phyloP scores from a whole-genome alignment of 768 basidiomycete species.

The Leccinum olivaceopallidum region DNA sequence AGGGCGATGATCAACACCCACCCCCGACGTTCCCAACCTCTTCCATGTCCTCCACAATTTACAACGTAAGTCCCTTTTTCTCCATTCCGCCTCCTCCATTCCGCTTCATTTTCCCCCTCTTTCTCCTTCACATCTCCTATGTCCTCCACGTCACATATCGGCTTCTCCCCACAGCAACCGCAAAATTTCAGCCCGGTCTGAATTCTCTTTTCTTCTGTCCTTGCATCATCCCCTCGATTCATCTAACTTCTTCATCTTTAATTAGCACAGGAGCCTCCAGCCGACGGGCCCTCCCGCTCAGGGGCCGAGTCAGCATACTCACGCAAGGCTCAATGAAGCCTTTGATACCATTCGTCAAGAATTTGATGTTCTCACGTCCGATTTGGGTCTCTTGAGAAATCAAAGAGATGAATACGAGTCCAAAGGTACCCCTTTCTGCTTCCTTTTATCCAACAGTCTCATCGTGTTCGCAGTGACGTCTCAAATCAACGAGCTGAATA shows the following conservation, averaged over 20 bases:
- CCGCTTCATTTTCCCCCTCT: not conserved
- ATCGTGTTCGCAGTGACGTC: slow-evolving; percentile 51
- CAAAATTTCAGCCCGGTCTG: slow-evolving; percentile 28
- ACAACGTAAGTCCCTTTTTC: slow-evolving; percentile 34
- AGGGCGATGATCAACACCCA: slow-evolving; percentile 42
- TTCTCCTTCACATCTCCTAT: not conserved
- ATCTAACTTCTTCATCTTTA: slow-evolving; percentile 19
- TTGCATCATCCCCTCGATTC: not conserved
- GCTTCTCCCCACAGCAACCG: slow-evolving; percentile 3
- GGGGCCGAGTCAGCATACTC: slow-evolving; percentile 41
- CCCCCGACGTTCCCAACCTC: slow-evolving; percentile 38
- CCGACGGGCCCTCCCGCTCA: slow-evolving; percentile 48
- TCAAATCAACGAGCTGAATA: slow-evolving; percentile 89
- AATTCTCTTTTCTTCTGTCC: slow-evolving; percentile 2
- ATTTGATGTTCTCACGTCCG: slow-evolving; percentile 73
- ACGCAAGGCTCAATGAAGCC: slow-evolving; percentile 65
- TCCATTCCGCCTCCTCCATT: not conserved
- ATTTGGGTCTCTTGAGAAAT: slow-evolving; percentile 63
- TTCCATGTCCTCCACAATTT: slow-evolving; percentile 40
- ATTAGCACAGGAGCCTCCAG: slow-evolving; percentile 55
- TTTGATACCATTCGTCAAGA: slow-evolving; percentile 83
- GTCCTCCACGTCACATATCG: not conserved
- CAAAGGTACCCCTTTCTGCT: slow-evolving; percentile 55
- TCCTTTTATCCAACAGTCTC: slow-evolving; percentile 9
- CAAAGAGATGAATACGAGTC: slow-evolving; percentile 90